Conservation (phyloP, 2,329 filamentous ascomycete genomes). For the Sporothrix pallida region DNA sequence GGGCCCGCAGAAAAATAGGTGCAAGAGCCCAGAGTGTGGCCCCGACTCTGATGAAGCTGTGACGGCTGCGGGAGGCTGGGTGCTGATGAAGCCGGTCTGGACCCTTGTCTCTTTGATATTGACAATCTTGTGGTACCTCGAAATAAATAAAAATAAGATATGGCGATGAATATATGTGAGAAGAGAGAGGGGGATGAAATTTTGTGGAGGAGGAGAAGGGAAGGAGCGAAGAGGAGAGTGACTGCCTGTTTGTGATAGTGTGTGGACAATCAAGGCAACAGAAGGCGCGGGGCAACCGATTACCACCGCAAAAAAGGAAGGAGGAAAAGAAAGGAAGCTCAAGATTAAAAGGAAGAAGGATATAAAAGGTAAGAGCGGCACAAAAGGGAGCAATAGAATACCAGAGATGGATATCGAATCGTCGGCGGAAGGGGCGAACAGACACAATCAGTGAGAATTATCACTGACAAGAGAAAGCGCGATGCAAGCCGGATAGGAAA, state of each 20-base stretch:
- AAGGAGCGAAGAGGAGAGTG: background rate
- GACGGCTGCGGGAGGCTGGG: constrained; percentile 16
- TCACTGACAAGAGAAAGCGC: constrained; percentile 10
- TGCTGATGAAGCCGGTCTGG: constrained; percentile 21
- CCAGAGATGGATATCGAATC: constrained; percentile 12
- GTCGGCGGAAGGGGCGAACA: constrained; percentile 23
- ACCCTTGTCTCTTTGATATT: constrained; percentile 28
- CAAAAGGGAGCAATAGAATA: constrained; percentile 17
- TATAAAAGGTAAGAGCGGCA: constrained; percentile 27
- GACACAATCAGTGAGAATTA: constrained; percentile 20
- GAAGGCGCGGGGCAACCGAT: constrained; percentile 26
- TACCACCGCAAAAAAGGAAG: background rate
- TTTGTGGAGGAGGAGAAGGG: constrained; percentile 5
- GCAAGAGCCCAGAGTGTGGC: constrained; percentile 30
- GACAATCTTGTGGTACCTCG: background rate
- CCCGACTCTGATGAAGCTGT: constrained; percentile 21
- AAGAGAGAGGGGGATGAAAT: background rate
- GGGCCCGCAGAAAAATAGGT: constrained; percentile 25
- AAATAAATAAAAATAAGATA: background rate
- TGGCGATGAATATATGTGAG: background rate
- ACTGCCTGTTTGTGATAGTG: background rate
- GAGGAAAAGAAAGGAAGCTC: background rate
- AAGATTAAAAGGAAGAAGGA: background rate
- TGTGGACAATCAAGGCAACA: constrained; percentile 18
- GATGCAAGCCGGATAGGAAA: constrained; percentile 36